A percentile compares a stretch with the other conserved stretches of the same genome.
phyloP scores from a whole-genome alignment of 2,329 filamentous ascomycete genomes.

The Botrytis tulipae region DNA sequence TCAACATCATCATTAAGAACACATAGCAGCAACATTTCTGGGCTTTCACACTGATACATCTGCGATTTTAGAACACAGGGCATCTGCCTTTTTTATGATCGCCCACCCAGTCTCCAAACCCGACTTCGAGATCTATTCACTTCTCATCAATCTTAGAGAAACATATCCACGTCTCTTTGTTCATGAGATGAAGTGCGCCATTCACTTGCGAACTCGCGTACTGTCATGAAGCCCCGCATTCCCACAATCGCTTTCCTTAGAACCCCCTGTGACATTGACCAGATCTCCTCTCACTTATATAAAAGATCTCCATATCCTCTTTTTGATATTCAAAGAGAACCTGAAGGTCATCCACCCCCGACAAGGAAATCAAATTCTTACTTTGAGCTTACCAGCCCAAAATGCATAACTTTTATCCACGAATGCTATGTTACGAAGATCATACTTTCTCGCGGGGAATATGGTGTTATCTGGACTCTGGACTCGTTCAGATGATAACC shows the following conservation, averaged over 20 bases:
- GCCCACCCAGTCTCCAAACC: background rate
- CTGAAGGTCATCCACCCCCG: rapidly evolving
- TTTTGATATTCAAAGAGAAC: background rate
- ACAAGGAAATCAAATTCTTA: no score
- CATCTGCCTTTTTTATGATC: no score
- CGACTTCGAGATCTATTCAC: background rate
- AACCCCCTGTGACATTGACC: rapidly evolving
- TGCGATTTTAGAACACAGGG: no score
- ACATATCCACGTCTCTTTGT: rapidly evolving
- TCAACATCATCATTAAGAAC: background rate
- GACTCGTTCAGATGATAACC: rapidly evolving
- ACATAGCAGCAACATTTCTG: no score
- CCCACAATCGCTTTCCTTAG: rapidly evolving
- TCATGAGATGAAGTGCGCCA: background rate
- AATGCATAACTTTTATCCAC: rapidly evolving
- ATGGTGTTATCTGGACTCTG: rapidly evolving
- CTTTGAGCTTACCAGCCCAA: background rate
- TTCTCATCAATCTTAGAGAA: rapidly evolving
- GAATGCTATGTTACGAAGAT: rapidly evolving
- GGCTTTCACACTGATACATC: no score
- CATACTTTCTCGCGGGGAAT: rapidly evolving
- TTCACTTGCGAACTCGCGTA: rapidly evolving
- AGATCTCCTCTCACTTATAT: background rate
- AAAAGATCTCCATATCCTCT: background rate
- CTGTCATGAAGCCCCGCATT: rapidly evolving